Conservation (phyloP, 371 early-diverging fungal genomes). For the Lichtheimia hyalospora region DNA sequence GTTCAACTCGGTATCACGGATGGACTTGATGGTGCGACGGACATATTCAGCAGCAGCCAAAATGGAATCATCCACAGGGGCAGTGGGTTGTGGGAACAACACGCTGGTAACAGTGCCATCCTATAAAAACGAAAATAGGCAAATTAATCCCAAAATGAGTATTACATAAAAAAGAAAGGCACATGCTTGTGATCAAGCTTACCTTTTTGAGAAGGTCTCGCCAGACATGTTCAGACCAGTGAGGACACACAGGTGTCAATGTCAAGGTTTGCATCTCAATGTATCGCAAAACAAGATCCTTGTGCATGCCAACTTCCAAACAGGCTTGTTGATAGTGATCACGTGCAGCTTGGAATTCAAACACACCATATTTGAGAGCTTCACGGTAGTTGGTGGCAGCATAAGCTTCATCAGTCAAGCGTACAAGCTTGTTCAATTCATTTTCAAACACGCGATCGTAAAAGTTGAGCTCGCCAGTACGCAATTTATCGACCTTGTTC, state of each 20-base stretch:
- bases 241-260: slow-evolving; percentile 88
- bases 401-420: slow-evolving; percentile 77
- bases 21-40: slow-evolving; percentile 68
- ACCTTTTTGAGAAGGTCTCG: slow-evolving; percentile 72
- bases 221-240: slow-evolving; percentile 95
- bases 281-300: slow-evolving; percentile 76
- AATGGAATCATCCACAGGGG: slow-evolving; percentile 63
- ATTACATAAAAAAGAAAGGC: background rate
- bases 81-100: slow-evolving; percentile 67
- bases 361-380: slow-evolving; percentile 93
- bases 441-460: slow-evolving; percentile 86
- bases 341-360: slow-evolving; percentile 89
- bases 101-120: slow-evolving; percentile 70
- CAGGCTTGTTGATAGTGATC: slow-evolving; percentile 89
- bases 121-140: slow-evolving; percentile 15
- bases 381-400: slow-evolving; percentile 89
- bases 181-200: background rate
- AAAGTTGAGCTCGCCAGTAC: slow-evolving; percentile 58
- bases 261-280: slow-evolving; percentile 83
- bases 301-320: slow-evolving; percentile 79
- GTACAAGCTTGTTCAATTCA: slow-evolving; percentile 81
- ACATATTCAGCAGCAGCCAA: slow-evolving; percentile 83
- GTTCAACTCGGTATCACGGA: slow-evolving; percentile 83
- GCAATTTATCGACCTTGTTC: slow-evolving; percentile 32
- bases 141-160: background rate